A percentile compares a stretch with the other conserved stretches of the same genome.
These are phyloP conservation scores for Amesomyces nigricolor DNA, from an alignment of 2,329 filamentous ascomycete genomes.

Conservation along the genomic window DNA sequence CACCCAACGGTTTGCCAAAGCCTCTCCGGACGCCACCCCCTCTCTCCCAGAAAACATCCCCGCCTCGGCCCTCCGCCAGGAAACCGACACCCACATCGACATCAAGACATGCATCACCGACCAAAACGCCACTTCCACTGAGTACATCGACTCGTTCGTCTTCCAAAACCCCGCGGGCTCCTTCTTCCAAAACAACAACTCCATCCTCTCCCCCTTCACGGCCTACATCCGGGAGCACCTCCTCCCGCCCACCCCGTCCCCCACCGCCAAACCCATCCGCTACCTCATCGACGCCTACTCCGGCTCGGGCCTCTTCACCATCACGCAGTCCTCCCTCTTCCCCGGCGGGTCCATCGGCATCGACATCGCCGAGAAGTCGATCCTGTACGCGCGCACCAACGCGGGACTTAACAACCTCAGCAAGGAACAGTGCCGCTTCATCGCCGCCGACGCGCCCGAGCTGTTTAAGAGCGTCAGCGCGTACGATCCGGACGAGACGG, in stretches of 20 bases:
- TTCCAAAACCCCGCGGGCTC: constrained; percentile 89
- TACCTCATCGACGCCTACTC: constrained; percentile 98
- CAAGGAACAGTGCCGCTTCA: constrained; percentile 67
- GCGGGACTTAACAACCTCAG: constrained; percentile 69
- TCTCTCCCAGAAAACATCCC: constrained; percentile 28
- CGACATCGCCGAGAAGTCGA: constrained; percentile 77
- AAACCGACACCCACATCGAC: constrained; percentile 60
- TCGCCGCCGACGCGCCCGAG: constrained; percentile 78
- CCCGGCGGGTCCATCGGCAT: constrained; percentile 78
- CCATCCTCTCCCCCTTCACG: constrained; percentile 82
- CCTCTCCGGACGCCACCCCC: constrained; percentile 29
- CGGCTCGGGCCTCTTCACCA: constrained; percentile 93
- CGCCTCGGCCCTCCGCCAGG: constrained; percentile 44
- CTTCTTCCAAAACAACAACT: constrained; percentile 99
- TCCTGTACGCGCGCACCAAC: constrained; percentile 72
- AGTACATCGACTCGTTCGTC: constrained; percentile 78
- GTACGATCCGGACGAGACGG: constrained; percentile 74
- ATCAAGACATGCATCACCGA: constrained; percentile 87
- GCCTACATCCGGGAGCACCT: constrained; percentile 79
- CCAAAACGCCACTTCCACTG: constrained; percentile 72
- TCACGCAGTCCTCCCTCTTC: constrained; percentile 82
- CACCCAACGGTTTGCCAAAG: constrained; percentile 61
- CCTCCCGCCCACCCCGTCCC: constrained; percentile 44
- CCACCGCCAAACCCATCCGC: constrained; percentile 50
- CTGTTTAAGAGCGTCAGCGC: constrained; percentile 68